phyloP scores from a whole-genome alignment of 2,329 filamentous ascomycete species.

The Paraphoma sp. region DNA sequence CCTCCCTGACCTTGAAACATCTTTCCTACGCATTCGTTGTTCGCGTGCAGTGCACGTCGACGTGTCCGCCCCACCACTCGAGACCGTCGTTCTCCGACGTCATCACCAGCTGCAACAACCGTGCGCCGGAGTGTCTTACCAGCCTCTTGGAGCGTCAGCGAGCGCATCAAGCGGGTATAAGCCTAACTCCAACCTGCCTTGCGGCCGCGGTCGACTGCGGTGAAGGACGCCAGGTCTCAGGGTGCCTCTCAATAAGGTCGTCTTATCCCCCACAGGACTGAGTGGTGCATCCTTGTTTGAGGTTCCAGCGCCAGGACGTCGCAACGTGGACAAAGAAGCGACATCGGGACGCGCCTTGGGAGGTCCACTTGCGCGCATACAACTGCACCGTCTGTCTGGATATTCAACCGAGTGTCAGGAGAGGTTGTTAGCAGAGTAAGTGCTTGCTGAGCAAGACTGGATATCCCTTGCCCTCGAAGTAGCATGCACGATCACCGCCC shows the following conservation, averaged over 20 bases:
- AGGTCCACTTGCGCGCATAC: slow-evolving; percentile 38
- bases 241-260: background rate
- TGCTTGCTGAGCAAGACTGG: background rate
- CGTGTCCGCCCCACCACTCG: slow-evolving; percentile 15
- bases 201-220: slow-evolving; percentile 12
- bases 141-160: slow-evolving; percentile 24
- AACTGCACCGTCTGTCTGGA: slow-evolving; percentile 22
- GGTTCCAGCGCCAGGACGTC: slow-evolving; percentile 1
- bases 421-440: background rate
- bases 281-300: slow-evolving; percentile 2
- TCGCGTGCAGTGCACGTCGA: slow-evolving; percentile 2
- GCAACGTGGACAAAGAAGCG: slow-evolving; percentile 33
- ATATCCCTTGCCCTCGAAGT: background rate
- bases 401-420: slow-evolving; percentile 11
- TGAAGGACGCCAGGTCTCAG: background rate
- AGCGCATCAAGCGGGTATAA: slow-evolving; percentile 8
- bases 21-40: slow-evolving; percentile 1
- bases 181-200: slow-evolving; percentile 24
- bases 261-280: background rate
- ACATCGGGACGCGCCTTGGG: slow-evolving; percentile 33
- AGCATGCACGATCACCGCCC: slow-evolving; percentile 39
- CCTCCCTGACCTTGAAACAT: background rate
- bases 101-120: slow-evolving; percentile 21
- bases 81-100: slow-evolving; percentile 24
- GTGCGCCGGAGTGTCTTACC: slow-evolving; percentile 26